Base-by-base conservation (phyloP, 2,329 filamentous ascomycete genomes). In the Sarocladium oryzae region DNA sequence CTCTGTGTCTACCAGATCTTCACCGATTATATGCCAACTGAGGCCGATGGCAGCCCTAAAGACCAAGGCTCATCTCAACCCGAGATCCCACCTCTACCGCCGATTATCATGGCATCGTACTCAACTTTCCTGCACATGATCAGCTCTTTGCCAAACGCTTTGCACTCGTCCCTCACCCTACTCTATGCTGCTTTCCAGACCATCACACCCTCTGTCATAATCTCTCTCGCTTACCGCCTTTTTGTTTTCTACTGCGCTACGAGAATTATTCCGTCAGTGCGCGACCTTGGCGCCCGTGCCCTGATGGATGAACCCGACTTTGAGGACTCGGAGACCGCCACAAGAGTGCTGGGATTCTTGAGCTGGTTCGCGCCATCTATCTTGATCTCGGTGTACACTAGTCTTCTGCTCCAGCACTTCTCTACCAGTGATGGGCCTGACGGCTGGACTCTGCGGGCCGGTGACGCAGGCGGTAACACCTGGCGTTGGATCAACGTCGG, bases 1-100 rank as follows among this genome's bases (percentile, higher is more conserved):
- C 84, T 99, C 56, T 97, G 92, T 73, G 88, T 97, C 63, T 99
- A 97, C 72, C 93, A 99, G 69, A 97, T 97, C 67, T 97, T 97
- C 69, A 99, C 93, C 61, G 93, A 99, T 70, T 97, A 97, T 70
- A 82, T 92, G 58, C 90, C 93, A 2, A 91, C 88, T 4, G 82
- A 79, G n/a, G 73, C 77, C 28, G 77, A 82, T 26, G 32, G 46
- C 21, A 71, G 74, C 2, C 69, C 75, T 3, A 77, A 77, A 43
- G 70, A 71, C 54, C 66, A 74, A 49, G 69, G 72, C 28, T 65
- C 70, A 2, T 63, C 79, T 13, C 86, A 95, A 54, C 84, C 88
- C n/a, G 91, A 95, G 23, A 93, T 97, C 55, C 93, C 93, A 35
- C 93, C 93, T n/a, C 77, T 99, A 38, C 93, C 93, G 13, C 93